Conservation (phyloP, 495 filamentous ascomycete genomes). For the Podospora conica region DNA sequence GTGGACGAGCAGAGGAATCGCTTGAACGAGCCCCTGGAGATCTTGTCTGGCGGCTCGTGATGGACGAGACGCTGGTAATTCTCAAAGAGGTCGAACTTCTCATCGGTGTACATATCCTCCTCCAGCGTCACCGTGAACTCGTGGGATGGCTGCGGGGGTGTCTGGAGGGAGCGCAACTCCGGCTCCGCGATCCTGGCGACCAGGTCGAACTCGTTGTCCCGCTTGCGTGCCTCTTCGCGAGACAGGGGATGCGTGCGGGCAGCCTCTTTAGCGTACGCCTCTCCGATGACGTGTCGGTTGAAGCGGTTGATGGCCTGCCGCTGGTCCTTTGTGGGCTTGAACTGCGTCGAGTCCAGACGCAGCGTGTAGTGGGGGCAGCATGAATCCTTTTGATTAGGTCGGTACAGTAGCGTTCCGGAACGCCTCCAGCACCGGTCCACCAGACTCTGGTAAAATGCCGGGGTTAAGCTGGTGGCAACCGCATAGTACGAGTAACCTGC, state of each 20-base stretch:
- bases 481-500: constrained; percentile 83
- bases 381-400: constrained; percentile 72
- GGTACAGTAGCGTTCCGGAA: constrained; percentile 79
- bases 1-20: constrained; percentile 83
- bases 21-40: constrained; percentile 63
- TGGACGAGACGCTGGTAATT: constrained; percentile 85
- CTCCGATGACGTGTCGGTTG: constrained; percentile 78
- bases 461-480: constrained; percentile 57
- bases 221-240: constrained; percentile 71
- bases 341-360: constrained; percentile 66
- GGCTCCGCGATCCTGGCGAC: constrained; percentile 63
- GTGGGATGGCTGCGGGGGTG: constrained; percentile 65
- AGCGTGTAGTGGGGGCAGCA: constrained; percentile 97
- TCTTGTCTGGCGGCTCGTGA: constrained; percentile 60
- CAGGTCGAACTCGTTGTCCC: constrained; percentile 70
- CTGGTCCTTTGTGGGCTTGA: constrained; percentile 72
- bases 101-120: constrained; percentile 70
- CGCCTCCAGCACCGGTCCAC: constrained; percentile 88
- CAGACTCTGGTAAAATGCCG: constrained; percentile 71
- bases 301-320: constrained; percentile 84
- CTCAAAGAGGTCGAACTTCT: constrained; percentile 77
- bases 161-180: constrained; percentile 49
- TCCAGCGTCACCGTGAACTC: constrained; percentile 75
- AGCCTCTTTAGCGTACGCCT: constrained; percentile 65
- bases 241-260: constrained; percentile 68